phyloP scores from a whole-genome alignment of 2,329 filamentous ascomycete genomes.

The Sarocladium kiliense region DNA sequence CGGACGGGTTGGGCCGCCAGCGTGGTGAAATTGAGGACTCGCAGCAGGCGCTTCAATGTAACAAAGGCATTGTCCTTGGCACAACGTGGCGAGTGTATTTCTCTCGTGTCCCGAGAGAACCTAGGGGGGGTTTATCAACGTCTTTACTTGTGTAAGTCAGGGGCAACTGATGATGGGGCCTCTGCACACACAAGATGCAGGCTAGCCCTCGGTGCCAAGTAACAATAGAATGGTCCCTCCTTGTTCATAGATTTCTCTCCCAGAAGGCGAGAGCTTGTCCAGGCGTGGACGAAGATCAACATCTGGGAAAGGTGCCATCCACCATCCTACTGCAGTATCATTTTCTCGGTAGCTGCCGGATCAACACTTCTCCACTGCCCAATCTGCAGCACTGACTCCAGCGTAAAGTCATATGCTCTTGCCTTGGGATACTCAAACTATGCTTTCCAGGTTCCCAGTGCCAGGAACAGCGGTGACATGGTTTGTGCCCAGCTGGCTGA shows the following conservation, averaged over 20 bases:
- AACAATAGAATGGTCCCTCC: no score
- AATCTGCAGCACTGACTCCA: neutral
- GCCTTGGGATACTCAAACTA: neutral
- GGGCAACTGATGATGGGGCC: no score
- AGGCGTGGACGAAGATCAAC: neutral
- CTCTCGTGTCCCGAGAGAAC: no score
- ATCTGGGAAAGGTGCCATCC: neutral
- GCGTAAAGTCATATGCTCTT: neutral
- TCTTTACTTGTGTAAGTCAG: no score
- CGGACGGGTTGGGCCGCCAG: no score
- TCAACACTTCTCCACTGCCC: neutral
- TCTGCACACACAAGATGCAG: no score
- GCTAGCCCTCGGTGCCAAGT: no score
- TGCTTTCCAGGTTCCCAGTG: neutral
- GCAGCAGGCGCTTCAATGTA: no score
- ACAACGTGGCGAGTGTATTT: no score
- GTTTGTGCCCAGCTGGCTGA: neutral
- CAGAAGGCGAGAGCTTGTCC: neutral
- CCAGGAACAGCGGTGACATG: neutral
- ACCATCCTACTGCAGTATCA: neutral
- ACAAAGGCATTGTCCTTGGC: no score
- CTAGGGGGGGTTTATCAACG: no score
- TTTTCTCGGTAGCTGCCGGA: neutral
- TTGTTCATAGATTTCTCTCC: neutral
- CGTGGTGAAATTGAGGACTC: no score